These are phyloP conservation scores for Brassica carinata DNA, from an alignment of 345 rosid genomes.

Conservation along the genomic window DNA sequence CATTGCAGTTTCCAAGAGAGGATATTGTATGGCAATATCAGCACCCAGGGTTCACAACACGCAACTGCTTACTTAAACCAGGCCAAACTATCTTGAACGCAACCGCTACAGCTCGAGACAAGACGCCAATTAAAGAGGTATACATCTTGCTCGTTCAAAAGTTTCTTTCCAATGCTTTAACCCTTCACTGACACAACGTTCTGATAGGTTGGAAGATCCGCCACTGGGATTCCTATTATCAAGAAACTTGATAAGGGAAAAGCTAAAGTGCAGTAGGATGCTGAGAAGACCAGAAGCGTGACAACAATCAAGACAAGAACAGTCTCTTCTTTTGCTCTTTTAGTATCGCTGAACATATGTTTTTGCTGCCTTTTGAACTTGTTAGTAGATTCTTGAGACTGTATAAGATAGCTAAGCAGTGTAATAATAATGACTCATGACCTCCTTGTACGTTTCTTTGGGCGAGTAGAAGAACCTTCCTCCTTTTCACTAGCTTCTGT, in stretches of 20 bases:
- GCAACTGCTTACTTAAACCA: conserved; percentile 14
- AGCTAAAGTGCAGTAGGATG: conserved; percentile 1
- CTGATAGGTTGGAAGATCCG: conserved; percentile 25
- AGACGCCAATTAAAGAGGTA: conserved; percentile 29
- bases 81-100: conserved; percentile 26
- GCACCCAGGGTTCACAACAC: not conserved
- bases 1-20: not conserved
- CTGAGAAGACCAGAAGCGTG: conserved; percentile 14
- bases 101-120: conserved; percentile 13
- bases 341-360: not conserved
- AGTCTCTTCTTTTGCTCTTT: conserved; percentile 12
- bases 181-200: conserved; percentile 17
- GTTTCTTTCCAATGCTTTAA: conserved; percentile 1
- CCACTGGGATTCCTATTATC: conserved; percentile 30
- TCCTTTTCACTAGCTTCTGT: conserved; percentile 43
- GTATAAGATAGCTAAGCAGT: not conserved
- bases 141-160: conserved; percentile 12
- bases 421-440: conserved; percentile 18
- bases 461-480: conserved; percentile 35
- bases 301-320: conserved; percentile 19
- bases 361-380: conserved; percentile 15
- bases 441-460: conserved; percentile 53
- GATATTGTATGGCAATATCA: not conserved
- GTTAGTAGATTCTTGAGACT: conserved; percentile 10
- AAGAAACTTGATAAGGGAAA: conserved; percentile 26